A percentile compares a stretch with the other conserved stretches of the same genome.
phyloP scores from a whole-genome alignment of 345 rosid species.

The Populus simonii region DNA sequence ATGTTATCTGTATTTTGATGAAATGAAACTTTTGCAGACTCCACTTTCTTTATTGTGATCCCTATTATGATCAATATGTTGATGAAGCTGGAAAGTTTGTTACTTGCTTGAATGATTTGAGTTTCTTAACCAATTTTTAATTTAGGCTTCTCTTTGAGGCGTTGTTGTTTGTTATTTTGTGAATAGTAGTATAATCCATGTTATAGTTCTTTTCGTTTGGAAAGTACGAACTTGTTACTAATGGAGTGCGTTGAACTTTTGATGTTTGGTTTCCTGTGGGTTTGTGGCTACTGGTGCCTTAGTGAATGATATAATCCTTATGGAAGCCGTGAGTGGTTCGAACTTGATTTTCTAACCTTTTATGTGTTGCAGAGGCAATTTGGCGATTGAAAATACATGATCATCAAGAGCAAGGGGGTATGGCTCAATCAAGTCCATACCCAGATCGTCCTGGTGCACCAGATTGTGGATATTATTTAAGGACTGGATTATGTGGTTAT shows the following conservation, averaged over 20 bases:
- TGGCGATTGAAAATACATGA: conserved; percentile 56
- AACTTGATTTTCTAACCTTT: not conserved
- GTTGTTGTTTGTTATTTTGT: not conserved
- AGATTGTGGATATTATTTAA: conserved; percentile 58
- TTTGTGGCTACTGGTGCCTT: conserved; percentile 2
- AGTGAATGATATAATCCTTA: not conserved
- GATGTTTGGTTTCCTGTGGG: not conserved
- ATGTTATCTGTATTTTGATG: conserved; percentile 3
- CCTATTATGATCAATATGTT: not conserved
- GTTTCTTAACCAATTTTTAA: not conserved
- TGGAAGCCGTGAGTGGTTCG: not conserved
- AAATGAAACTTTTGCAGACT: not conserved
- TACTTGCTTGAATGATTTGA: not conserved
- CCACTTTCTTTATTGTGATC: not conserved
- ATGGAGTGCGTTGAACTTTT: not conserved
- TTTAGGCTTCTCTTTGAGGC: not conserved
- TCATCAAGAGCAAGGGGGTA: conserved; percentile 36
- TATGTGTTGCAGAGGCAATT: conserved; percentile 40
- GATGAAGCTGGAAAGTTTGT: not conserved
- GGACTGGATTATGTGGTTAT: conserved; percentile 70
- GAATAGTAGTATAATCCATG: not conserved
- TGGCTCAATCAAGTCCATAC: conserved; percentile 43
- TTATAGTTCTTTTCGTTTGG: not conserved
- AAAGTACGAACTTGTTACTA: conserved; percentile 3
- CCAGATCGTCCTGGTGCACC: conserved; percentile 80